Evolutionary conservation across 768 basidiomycete species (phyloP).

Genomic region (Suillus bovinus): DNA sequence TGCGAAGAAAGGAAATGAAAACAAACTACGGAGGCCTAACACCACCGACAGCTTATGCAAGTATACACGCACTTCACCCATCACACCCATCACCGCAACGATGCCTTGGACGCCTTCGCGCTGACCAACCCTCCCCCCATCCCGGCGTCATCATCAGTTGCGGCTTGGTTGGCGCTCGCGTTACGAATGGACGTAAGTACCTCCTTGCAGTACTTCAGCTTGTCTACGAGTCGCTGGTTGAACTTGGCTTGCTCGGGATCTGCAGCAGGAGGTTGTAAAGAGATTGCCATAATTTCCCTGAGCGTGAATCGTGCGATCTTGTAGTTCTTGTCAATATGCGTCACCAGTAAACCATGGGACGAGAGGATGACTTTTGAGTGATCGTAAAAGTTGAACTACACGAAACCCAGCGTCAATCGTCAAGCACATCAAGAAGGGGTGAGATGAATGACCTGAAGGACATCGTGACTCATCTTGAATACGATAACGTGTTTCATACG

Average conservation of each 20-base stretch:
- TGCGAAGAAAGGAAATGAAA: not conserved
- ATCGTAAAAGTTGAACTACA: conserved; percentile 97
- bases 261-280: conserved; percentile 40
- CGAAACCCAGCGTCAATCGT: not conserved
- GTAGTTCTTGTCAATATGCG: conserved; percentile 91
- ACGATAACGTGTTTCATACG: conserved; percentile 97
- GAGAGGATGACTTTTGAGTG: conserved; percentile 94
- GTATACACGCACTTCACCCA: not conserved
- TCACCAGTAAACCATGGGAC: conserved; percentile 72
- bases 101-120: conserved; percentile 22
- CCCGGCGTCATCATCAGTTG: conserved; percentile 15
- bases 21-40: conserved; percentile 3
- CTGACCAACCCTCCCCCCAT: conserved; percentile 10
- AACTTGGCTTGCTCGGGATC: conserved; percentile 62
- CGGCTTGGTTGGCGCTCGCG: conserved; percentile 46
- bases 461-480: conserved; percentile 94
- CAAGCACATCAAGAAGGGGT: conserved; percentile 2
- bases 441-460: conserved; percentile 76
- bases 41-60: conserved; percentile 5
- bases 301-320: conserved; percentile 72
- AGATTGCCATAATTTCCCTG: conserved; percentile 63
- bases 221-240: conserved; percentile 66
- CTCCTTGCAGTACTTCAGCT: conserved; percentile 86
- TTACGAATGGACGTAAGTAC: conserved; percentile 71
- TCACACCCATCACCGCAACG: conserved; percentile 11